Evolutionary conservation across 345 rosid genomes (phyloP).

Genomic region (Syzygium jambos): DNA sequence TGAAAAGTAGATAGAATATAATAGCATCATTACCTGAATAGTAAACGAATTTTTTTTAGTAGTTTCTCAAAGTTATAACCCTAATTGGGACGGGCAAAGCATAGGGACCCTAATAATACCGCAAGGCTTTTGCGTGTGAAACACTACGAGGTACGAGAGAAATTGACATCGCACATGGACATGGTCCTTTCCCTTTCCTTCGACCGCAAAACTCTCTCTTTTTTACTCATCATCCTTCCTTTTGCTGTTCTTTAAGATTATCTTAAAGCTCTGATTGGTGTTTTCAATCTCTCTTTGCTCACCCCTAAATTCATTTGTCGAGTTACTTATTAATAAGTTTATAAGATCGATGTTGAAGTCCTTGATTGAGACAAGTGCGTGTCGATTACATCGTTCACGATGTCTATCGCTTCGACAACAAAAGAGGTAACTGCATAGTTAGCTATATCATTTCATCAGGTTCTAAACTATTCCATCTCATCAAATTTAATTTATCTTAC

Average conservation of each 20-base stretch:
- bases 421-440: neutral
- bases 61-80: neutral
- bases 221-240: neutral
- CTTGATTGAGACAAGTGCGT: neutral
- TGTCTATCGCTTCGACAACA: neutral
- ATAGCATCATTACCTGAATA: neutral
- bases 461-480: neutral
- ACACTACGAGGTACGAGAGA: neutral
- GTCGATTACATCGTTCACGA: neutral
- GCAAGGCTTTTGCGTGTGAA: neutral
- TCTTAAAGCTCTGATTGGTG: neutral
- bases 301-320: neutral
- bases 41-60: neutral
- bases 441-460: neutral
- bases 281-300: neutral
- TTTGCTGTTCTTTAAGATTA: neutral
- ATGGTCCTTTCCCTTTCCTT: neutral
- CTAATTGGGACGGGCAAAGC: conserved; percentile 3
- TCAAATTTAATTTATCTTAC: neutral
- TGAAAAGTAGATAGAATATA: neutral
- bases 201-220: neutral
- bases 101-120: neutral
- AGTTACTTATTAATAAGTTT: neutral
- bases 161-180: neutral
- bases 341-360: neutral